Percentiles rank a stretch among this genome's conserved stretches.
Conservation (phyloP, 1,284 basidiomycete species). For the Xanthoconium separans region DNA sequence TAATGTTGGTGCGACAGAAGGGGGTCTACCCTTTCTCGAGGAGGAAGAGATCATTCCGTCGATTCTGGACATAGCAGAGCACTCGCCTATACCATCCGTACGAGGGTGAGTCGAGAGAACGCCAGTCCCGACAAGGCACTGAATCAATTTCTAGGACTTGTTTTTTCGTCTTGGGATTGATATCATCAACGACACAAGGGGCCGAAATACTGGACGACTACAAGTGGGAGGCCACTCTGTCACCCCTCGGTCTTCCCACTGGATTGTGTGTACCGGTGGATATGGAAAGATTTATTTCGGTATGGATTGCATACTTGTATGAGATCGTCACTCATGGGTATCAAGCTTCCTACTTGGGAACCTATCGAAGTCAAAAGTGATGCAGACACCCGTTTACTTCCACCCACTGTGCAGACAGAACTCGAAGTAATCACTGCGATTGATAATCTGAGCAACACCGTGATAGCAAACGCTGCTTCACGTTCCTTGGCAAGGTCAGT, state of each 20-base stretch:
- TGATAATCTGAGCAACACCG: constrained; percentile 93
- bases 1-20: constrained; percentile 87
- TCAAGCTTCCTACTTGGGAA: constrained; percentile 79
- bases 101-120: constrained; percentile 70
- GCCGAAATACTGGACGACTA: constrained; percentile 87
- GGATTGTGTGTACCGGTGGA: constrained; percentile 89
- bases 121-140: not conserved
- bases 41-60: constrained; percentile 91
- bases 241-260: constrained; percentile 84
- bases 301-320: constrained; percentile 42
- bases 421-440: constrained; percentile 88
- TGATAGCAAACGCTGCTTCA: constrained; percentile 92
- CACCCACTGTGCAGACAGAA: constrained; percentile 71
- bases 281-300: constrained; percentile 76
- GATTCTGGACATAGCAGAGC: constrained; percentile 89
- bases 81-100: constrained; percentile 86
- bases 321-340: not conserved
- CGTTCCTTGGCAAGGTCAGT: constrained; percentile 78
- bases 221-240: constrained; percentile 89
- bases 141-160: constrained; percentile 66
- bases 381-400: constrained; percentile 53
- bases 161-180: constrained; percentile 90
- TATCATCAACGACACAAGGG: constrained; percentile 73
- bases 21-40: constrained; percentile 92
- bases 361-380: constrained; percentile 44